These are phyloP conservation scores for Curvularia spicifera DNA, from an alignment of 2,329 filamentous ascomycete species.

Conservation along the genomic window DNA sequence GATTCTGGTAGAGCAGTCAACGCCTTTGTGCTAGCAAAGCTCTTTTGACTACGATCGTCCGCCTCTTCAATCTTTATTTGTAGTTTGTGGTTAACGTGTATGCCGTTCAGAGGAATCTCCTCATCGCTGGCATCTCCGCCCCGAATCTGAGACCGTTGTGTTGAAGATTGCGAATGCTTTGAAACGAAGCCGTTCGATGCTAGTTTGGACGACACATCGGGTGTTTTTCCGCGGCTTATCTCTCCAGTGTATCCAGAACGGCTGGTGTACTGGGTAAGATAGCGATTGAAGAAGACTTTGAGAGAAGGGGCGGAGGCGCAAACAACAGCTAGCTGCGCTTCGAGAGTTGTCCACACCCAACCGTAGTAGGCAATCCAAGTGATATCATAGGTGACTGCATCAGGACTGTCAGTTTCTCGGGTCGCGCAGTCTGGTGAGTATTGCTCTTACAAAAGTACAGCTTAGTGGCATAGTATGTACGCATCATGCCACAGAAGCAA, in stretches of 20 bases:
- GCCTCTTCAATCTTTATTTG: conserved; percentile 30
- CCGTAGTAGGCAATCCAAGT: conserved; percentile 50
- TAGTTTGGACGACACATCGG: neutral
- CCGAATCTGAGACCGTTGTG: conserved; percentile 1
- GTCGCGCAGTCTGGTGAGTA: too few relatives aligned
- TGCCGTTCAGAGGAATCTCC: conserved; percentile 27
- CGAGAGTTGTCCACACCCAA: conserved; percentile 52
- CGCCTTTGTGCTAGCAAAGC: conserved; percentile 26
- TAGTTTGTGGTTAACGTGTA: conserved; percentile 32
- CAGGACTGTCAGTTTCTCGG: neutral
- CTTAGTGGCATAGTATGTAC: conserved; percentile 48
- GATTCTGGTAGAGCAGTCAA: conserved; percentile 27
- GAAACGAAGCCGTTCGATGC: neutral
- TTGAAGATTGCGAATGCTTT: conserved; percentile 1
- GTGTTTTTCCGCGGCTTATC: conserved; percentile 10
- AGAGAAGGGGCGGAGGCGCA: conserved; percentile 54
- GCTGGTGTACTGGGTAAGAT: conserved; percentile 36
- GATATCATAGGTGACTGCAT: conserved; percentile 47
- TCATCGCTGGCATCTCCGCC: conserved; percentile 9
- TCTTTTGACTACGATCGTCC: conserved; percentile 27
- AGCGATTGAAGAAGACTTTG: conserved; percentile 53
- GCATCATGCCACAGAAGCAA: conserved; percentile 46
- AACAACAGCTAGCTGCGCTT: conserved; percentile 52
- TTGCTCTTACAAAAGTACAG: conserved; percentile 35
- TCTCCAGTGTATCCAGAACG: conserved; percentile 19